phyloP scores from a whole-genome alignment of 2,329 filamentous ascomycete genomes.

The Sphaceloma murrayae region DNA sequence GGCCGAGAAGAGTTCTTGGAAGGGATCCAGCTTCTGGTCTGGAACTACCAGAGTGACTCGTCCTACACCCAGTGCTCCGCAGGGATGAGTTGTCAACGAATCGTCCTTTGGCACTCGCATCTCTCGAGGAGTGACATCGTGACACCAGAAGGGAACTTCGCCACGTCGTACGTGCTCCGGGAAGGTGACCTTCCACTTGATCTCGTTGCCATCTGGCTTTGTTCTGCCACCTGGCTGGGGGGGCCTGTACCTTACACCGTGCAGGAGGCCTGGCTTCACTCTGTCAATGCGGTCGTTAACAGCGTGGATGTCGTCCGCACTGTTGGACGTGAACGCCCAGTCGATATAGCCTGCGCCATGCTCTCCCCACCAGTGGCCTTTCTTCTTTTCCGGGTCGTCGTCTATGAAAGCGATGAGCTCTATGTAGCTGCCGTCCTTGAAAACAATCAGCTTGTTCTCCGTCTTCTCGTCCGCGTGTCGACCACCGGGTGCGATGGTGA shows the following conservation, averaged over 20 bases:
- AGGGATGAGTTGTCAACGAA: conserved; percentile 40
- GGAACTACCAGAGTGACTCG: not conserved
- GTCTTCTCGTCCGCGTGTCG: conserved; percentile 51
- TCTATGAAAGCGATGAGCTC: conserved; percentile 56
- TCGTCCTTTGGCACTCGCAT: conserved; percentile 44
- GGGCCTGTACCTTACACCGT: conserved; percentile 39
- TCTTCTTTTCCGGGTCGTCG: conserved; percentile 33
- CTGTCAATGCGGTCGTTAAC: conserved; percentile 28
- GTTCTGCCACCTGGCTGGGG: conserved; percentile 46
- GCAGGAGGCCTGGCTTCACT: conserved; percentile 21
- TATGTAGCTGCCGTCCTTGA: conserved; percentile 56
- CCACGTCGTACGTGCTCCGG: conserved; percentile 40
- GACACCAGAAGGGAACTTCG: conserved; percentile 54
- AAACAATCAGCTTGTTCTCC: conserved; percentile 53
- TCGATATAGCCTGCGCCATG: conserved; percentile 48
- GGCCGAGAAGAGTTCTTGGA: conserved; percentile 6
- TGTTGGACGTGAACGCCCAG: conserved; percentile 46
- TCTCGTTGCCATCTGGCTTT: conserved; percentile 45
- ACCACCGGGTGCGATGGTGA: conserved; percentile 52
- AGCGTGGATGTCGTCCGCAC: conserved; percentile 30
- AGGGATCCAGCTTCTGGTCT: not conserved
- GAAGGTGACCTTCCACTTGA: conserved; percentile 52
- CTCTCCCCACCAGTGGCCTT: conserved; percentile 50
- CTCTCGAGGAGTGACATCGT: conserved; percentile 51
- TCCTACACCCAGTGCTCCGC: conserved; percentile 42